Conservation (phyloP, 371 early-diverging fungal genomes). For the Gilbertella persicaria region DNA sequence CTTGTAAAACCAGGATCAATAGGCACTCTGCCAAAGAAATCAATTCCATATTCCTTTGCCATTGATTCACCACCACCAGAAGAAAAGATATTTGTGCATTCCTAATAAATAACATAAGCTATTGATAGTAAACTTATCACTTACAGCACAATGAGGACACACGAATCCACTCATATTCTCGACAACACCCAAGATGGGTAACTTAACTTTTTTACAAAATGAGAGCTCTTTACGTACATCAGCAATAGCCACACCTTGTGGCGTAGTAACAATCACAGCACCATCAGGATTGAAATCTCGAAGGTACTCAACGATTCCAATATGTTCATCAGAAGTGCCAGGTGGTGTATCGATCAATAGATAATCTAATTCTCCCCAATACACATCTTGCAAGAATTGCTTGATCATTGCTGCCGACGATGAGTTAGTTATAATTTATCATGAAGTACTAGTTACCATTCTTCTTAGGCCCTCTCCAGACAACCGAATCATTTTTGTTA, state of each 20-base stretch:
- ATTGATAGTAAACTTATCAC: too few relatives aligned
- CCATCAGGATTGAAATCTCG: conserved; percentile 83
- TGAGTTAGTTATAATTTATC: too few relatives aligned
- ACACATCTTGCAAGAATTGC: conserved; percentile 96
- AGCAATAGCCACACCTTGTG: conserved; percentile 95
- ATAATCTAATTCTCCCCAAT: conserved; percentile 92
- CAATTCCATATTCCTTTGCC: conserved; percentile 77
- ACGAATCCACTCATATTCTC: conserved; percentile 99
- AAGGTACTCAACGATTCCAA: conserved; percentile 81
- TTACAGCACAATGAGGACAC: conserved; percentile 96
- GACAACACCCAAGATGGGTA: conserved; percentile 93
- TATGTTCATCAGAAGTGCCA: conserved; percentile 98
- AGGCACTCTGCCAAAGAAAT: conserved; percentile 83
- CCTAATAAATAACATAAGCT: conserved; percentile 64
- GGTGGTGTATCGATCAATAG: conserved; percentile 99
- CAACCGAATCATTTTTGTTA: conserved; percentile 90
- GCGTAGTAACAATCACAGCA: conserved; percentile 97
- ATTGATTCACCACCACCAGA: conserved; percentile 91
- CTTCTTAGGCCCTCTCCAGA: conserved; percentile 99
- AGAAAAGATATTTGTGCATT: conserved; percentile 92
- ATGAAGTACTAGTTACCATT: too few relatives aligned
- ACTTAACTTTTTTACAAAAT: conserved; percentile 91
- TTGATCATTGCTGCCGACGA: too few relatives aligned
- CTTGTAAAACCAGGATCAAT: conserved; percentile 80
- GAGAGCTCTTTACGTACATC: conserved; percentile 97